Percentiles rank a stretch among this genome's conserved stretches.
Conservation (phyloP, 1,139 yeast species). For the Pichia terricola region DNA sequence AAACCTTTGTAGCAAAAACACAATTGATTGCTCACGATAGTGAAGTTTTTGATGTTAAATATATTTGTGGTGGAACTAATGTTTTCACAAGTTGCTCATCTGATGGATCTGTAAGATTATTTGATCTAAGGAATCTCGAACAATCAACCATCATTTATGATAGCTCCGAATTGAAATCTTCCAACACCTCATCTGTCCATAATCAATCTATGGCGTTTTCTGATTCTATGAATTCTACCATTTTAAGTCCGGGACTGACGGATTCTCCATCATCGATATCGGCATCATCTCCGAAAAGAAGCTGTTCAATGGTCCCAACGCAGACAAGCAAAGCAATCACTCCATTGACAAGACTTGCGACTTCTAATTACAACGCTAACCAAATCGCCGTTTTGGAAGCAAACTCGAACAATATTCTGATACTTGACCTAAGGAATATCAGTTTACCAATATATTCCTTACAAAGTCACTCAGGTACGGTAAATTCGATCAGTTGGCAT, state of each 20-base stretch:
- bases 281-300: not conserved
- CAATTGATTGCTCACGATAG: slow-evolving; percentile 94
- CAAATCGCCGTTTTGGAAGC: slow-evolving; percentile 77
- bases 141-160: slow-evolving; percentile 94
- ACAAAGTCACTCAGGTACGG: slow-evolving; percentile 56
- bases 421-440: slow-evolving; percentile 83
- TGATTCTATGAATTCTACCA: not conserved
- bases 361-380: slow-evolving; percentile 72
- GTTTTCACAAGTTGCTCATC: slow-evolving; percentile 91
- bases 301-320: not conserved
- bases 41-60: slow-evolving; percentile 89
- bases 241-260: not conserved
- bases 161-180: slow-evolving; percentile 26
- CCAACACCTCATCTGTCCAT: no score
- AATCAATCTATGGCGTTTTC: not conserved
- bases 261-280: not conserved
- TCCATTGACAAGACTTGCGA: slow-evolving; percentile 53
- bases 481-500: slow-evolving; percentile 77
- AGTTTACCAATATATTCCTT: slow-evolving; percentile 67
- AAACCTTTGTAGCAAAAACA: slow-evolving; percentile 71
- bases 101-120: slow-evolving; percentile 89
- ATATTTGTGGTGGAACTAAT: slow-evolving; percentile 64
- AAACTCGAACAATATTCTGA: slow-evolving; percentile 53
- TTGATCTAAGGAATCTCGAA: slow-evolving; percentile 81
- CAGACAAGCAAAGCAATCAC: not conserved